These are phyloP conservation scores for Candida albicans DNA, from an alignment of 1,139 yeast species.

Conservation along the genomic window DNA sequence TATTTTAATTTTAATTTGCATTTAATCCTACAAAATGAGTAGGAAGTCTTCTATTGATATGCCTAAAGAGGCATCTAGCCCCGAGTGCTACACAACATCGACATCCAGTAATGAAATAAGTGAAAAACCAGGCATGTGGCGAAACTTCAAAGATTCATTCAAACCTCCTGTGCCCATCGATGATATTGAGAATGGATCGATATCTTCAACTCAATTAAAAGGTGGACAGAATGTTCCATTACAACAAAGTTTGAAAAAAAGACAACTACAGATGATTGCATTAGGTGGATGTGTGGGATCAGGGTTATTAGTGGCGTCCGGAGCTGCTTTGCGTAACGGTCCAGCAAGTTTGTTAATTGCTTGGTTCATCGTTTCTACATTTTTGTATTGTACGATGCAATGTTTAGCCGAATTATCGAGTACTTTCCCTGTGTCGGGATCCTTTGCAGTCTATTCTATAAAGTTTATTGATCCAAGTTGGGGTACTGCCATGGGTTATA, in stretches of 20 bases:
- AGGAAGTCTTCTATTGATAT: not conserved
- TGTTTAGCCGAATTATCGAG: slow-evolving; percentile 69
- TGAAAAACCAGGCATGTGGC: slow-evolving; percentile 20
- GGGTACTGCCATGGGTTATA: slow-evolving; percentile 77
- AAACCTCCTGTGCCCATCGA: slow-evolving; percentile 23
- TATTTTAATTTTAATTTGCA: not conserved
- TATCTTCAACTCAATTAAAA: not conserved
- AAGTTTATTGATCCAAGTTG: slow-evolving; percentile 68
- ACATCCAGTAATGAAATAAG: not conserved
- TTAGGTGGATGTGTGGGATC: slow-evolving; percentile 43
- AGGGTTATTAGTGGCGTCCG: slow-evolving; percentile 38
- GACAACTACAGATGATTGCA: slow-evolving; percentile 40
- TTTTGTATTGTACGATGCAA: slow-evolving; percentile 65
- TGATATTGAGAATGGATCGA: slow-evolving; percentile 4
- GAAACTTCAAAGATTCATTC: slow-evolving; percentile 34
- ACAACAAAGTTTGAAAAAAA: slow-evolving; percentile 30
- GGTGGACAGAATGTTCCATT: slow-evolving; percentile 14
- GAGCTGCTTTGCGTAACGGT: slow-evolving; percentile 41
- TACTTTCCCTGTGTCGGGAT: slow-evolving; percentile 67
- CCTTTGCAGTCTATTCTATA: slow-evolving; percentile 66
- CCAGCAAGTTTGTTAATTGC: slow-evolving; percentile 42
- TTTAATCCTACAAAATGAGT: not conserved
- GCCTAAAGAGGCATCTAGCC: slow-evolving; percentile 1
- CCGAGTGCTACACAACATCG: slow-evolving; percentile 1
- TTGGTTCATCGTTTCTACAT: slow-evolving; percentile 43